Percentiles rank a stretch among this genome's conserved stretches.
Conservation (phyloP, 306 rosid species). For the Castanea sativa region DNA sequence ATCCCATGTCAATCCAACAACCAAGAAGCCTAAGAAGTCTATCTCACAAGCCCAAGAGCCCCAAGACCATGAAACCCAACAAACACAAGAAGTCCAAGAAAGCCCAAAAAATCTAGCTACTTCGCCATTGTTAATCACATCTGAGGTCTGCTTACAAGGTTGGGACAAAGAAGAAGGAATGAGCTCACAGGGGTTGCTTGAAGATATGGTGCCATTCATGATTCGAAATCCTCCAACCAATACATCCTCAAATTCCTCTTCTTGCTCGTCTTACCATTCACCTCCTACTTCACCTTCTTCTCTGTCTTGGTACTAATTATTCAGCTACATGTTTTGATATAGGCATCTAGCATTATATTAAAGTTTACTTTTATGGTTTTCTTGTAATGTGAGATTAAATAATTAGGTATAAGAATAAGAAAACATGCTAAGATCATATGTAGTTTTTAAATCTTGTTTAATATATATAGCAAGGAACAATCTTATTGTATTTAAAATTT, state of each 20-base stretch:
- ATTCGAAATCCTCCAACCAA: conserved; percentile 61
- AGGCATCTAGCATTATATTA: conserved; percentile 32
- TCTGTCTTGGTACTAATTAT: conserved; percentile 36
- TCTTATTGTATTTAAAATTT: background rate
- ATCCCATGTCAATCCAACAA: conserved; percentile 31
- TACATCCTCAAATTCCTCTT: conserved; percentile 37
- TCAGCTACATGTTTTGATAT: conserved; percentile 27
- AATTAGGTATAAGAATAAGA: background rate
- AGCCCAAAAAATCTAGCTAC: conserved; percentile 8
- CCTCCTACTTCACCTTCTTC: conserved; percentile 50
- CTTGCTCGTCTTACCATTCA: conserved; percentile 37
- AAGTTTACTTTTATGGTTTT: background rate
- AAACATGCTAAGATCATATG: background rate
- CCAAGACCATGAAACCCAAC: conserved; percentile 20
- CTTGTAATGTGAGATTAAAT: background rate
- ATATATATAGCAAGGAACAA: background rate
- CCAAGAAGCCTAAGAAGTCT: conserved; percentile 53
- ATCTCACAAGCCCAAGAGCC: conserved; percentile 18
- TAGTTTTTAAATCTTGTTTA: background rate
- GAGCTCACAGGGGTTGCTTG: conserved; percentile 73
- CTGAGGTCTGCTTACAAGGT: conserved; percentile 8
- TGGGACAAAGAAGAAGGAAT: conserved; percentile 31
- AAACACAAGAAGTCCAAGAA: conserved; percentile 24
- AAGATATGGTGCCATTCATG: conserved; percentile 81
- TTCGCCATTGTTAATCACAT: background rate